Evolutionary conservation across 2,329 filamentous ascomycete genomes (phyloP).

Genomic region (Aspergillus spinulosporus): DNA sequence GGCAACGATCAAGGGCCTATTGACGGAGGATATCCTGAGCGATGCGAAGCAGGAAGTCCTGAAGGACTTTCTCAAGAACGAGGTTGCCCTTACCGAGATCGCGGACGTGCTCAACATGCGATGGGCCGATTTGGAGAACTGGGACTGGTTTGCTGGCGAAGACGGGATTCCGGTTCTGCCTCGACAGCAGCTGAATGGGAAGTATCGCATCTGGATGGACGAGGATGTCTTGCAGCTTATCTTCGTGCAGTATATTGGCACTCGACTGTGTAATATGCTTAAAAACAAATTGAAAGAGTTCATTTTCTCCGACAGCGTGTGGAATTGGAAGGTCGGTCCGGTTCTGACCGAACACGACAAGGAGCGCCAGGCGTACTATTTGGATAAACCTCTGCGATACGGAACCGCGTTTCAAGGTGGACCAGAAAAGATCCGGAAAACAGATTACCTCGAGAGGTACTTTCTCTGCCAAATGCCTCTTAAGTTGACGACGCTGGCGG

Average conservation of each 20-base stretch:
- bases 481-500: constrained; percentile 21
- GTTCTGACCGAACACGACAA: constrained; percentile 24
- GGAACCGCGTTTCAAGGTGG: background rate
- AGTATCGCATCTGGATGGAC: constrained; percentile 50
- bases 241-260: constrained; percentile 47
- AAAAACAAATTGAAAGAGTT: constrained; percentile 19
- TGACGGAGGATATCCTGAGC: constrained; percentile 45
- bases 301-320: constrained; percentile 12
- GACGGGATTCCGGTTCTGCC: constrained; percentile 48
- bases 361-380: constrained; percentile 31
- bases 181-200: constrained; percentile 46
- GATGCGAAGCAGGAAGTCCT: constrained; percentile 46
- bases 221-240: constrained; percentile 51
- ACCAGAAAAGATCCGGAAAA: constrained; percentile 16
- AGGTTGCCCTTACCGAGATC: constrained; percentile 45
- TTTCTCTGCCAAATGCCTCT: constrained; percentile 39
- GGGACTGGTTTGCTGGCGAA: constrained; percentile 46
- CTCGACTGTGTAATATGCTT: constrained; percentile 35
- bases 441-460: constrained; percentile 32
- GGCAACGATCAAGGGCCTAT: constrained; percentile 41
- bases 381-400: background rate
- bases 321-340: constrained; percentile 17
- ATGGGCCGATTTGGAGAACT: constrained; percentile 43
- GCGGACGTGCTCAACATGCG: constrained; percentile 48
- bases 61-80: constrained; percentile 42